Evolutionary conservation across 2,329 filamentous ascomycete genomes (phyloP), one percentile per base, ranked within the genome.

Genomic region (Stachybotrys echinatus): DNA sequence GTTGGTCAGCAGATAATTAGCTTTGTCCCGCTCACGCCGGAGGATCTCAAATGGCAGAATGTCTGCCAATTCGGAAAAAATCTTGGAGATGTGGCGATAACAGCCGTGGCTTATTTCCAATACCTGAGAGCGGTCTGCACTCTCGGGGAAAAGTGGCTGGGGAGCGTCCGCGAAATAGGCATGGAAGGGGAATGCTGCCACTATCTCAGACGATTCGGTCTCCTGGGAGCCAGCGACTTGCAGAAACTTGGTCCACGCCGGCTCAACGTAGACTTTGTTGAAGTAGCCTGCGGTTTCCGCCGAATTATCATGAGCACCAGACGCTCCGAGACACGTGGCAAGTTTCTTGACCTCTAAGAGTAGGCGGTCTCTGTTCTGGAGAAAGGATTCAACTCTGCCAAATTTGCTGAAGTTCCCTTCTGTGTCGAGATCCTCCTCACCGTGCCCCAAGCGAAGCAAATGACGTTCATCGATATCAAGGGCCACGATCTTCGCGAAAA

Each of bases 281-380:
- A 99, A 99, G 70, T 99, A 97, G 23, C 90, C 91, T 34, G 94
- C 94, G 2, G 92, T 99, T 74, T 99, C 94, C 49, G 94, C 95
- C 23, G 92, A 95, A 68, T 88, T 95, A 20, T 92, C 90, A 65
- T 99, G 94, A n/a, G 92, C 92, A 50, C 94, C 94, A 40, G 92
- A 88, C 2, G 91, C 94, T 19, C 83, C 84, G 56, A 99, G 85
- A 59, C 89, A 95, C 44, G 80, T 81, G 8, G 94, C 92, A 23
- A 99, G 77, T 38, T 90, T 87, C 67, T 88, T 85, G 38, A 99
- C 92, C 68, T 97, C 91, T 19, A 80, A 75, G 12, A 99, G 76
- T 61, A 90, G 89, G 39, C 79, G 76, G 54, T 86, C 81, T 50
- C 92, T 84, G 60, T 95, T 94, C 59, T 96, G 90, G 45, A 97